These are phyloP conservation scores for Acanthamoeba triangularis DNA, from an alignment of 208 protist genomes.

Conservation along the genomic window DNA sequence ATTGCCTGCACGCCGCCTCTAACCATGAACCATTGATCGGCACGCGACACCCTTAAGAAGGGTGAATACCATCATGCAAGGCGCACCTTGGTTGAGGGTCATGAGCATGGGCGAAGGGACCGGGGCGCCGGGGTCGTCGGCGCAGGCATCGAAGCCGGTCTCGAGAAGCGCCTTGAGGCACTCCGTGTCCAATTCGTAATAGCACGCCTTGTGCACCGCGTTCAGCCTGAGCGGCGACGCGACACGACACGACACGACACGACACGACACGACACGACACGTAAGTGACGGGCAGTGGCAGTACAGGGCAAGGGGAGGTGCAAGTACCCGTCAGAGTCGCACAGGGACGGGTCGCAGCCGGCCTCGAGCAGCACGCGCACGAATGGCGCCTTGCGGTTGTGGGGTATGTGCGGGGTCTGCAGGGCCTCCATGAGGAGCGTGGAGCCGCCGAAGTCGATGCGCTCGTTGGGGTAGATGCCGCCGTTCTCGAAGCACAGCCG, in stretches of 20 bases:
- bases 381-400: not conserved
- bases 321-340: not conserved
- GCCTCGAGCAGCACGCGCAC: not conserved
- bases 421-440: not conserved
- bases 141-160: not conserved
- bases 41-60: not conserved
- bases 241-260: too few relatives aligned
- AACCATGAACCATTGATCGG: not conserved
- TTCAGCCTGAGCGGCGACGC: not conserved
- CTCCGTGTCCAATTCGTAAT: not conserved
- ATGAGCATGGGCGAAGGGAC: not conserved
- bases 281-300: not conserved
- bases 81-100: not conserved
- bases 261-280: too few relatives aligned
- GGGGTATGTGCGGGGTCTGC: not conserved
- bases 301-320: not conserved
- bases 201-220: constrained; percentile 12
- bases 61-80: not conserved
- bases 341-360: not conserved
- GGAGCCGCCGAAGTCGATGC: not conserved
- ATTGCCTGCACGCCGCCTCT: not conserved
- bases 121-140: not conserved
- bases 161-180: not conserved
- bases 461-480: not conserved
- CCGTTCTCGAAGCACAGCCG: constrained; percentile 2